Conservation (phyloP, 2,329 filamentous ascomycete species). For the Dothistroma pini region DNA sequence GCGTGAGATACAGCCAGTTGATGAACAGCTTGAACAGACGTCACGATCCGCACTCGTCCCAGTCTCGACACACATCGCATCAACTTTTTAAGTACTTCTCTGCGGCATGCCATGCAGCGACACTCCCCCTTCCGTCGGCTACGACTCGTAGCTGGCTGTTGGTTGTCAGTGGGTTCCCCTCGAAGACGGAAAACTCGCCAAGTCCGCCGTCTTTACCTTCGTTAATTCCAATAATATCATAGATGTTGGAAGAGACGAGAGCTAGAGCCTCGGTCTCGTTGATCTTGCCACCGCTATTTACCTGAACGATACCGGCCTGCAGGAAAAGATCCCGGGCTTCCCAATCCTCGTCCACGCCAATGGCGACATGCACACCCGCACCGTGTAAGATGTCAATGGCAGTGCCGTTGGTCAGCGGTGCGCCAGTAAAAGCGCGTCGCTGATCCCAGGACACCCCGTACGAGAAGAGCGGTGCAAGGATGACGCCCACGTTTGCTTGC, state of each 20-base stretch:
- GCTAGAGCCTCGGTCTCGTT: slow-evolving; percentile 54
- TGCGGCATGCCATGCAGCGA: slow-evolving; percentile 24
- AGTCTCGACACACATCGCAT: background rate
- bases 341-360: slow-evolving; percentile 62
- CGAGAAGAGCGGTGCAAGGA: slow-evolving; percentile 58
- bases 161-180: slow-evolving; percentile 61
- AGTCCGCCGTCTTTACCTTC: slow-evolving; percentile 20
- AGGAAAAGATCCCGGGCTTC: slow-evolving; percentile 57
- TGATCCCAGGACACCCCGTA: slow-evolving; percentile 58
- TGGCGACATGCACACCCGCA: slow-evolving; percentile 56
- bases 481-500: slow-evolving; percentile 54
- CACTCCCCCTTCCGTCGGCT: slow-evolving; percentile 39
- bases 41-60: background rate
- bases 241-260: slow-evolving; percentile 56
- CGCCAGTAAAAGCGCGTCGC: slow-evolving; percentile 59
- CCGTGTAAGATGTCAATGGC: slow-evolving; percentile 55
- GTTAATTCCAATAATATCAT: slow-evolving; percentile 53
- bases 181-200: slow-evolving; percentile 58
- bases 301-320: slow-evolving; percentile 57
- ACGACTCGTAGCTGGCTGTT: slow-evolving; percentile 55
- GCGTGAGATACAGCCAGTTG: background rate
- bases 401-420: slow-evolving; percentile 64
- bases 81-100: background rate
- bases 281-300: slow-evolving; percentile 55
- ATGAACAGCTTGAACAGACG: background rate